Percentiles rank a stretch among this genome's conserved stretches.
Evolutionary conservation across 164 flowering plant genomes (phyloP).

Genomic region (Euptelea pleiosperma): DNA sequence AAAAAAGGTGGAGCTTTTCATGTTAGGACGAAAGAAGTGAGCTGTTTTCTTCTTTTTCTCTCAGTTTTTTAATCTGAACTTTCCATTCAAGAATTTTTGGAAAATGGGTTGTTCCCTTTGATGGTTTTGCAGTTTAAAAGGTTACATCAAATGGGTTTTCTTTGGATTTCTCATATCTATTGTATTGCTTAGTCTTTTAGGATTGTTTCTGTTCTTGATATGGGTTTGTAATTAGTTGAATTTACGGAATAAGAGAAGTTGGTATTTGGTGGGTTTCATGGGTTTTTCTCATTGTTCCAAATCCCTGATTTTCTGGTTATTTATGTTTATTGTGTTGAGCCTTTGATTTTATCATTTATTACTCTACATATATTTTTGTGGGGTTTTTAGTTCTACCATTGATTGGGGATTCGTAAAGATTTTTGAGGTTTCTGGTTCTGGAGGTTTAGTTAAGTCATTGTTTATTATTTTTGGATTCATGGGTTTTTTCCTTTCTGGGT

Average conservation of each 20-base stretch:
- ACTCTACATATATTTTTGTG: no score
- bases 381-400: no score
- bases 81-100: not conserved
- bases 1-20: no score
- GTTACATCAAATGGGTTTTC: no score
- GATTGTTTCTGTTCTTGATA: not conserved
- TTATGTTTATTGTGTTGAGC: not conserved
- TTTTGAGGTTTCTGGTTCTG: not conserved
- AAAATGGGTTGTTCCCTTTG: constrained; percentile 12
- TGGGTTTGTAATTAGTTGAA: no score
- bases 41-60: not conserved
- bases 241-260: no score
- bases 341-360: no score
- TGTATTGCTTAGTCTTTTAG: constrained; percentile 11
- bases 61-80: not conserved
- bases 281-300: not conserved
- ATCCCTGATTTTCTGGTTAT: not conserved
- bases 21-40: not conserved
- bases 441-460: not conserved
- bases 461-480: constrained; percentile 6
- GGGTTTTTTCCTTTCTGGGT: constrained; percentile 3
- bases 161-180: no score
- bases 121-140: constrained; percentile 16
- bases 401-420: no score
- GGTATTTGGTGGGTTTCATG: no score